Evolutionary conservation across 805 yeast species (phyloP).

Genomic region (Saccharomycopsis sp.): DNA sequence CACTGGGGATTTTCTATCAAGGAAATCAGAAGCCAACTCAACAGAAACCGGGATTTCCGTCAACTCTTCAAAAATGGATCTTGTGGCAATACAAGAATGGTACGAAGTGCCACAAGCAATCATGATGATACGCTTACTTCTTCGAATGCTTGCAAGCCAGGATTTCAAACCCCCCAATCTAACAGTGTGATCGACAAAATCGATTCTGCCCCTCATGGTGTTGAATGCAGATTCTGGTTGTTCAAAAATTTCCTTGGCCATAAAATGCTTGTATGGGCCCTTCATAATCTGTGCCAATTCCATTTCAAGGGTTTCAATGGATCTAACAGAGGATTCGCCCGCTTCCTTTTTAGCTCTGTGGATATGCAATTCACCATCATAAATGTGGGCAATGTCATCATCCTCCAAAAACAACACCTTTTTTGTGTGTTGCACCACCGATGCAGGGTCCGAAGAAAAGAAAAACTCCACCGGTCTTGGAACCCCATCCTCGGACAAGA

Average conservation of each 20-base stretch:
- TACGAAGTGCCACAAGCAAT: slow-evolving; percentile 99
- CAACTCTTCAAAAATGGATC: slow-evolving; percentile 92
- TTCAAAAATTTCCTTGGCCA: slow-evolving; percentile 98
- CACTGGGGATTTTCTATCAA: slow-evolving; percentile 93
- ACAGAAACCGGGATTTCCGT: slow-evolving; percentile 91
- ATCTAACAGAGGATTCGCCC: slow-evolving; percentile 87
- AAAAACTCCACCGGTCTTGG: slow-evolving; percentile 95
- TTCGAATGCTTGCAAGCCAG: slow-evolving; percentile 78
- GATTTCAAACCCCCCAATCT: slow-evolving; percentile 85
- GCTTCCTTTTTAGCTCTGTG: slow-evolving; percentile 89
- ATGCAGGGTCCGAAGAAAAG: slow-evolving; percentile 93
- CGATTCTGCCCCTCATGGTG: slow-evolving; percentile 99
- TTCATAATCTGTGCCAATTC: slow-evolving; percentile 97
- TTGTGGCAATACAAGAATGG: slow-evolving; percentile 95
- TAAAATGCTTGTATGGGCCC: slow-evolving; percentile 91
- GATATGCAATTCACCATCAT: slow-evolving; percentile 95
- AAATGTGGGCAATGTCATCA: slow-evolving; percentile 97
- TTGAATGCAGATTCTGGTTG: slow-evolving; percentile 98
- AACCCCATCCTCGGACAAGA: slow-evolving; percentile 83
- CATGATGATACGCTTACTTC: slow-evolving; percentile 94
- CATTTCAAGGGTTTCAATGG: slow-evolving; percentile 93
- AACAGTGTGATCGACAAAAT: slow-evolving; percentile 69
- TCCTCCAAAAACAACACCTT: slow-evolving; percentile 94
- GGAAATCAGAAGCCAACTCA: slow-evolving; percentile 88
- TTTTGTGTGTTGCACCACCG: slow-evolving; percentile 93